A percentile compares a stretch with the other conserved stretches of the same genome.
These are phyloP conservation scores for Plasmopara halstedii DNA, from an alignment of 352 stramenopile genomes.

Conservation along the genomic window DNA sequence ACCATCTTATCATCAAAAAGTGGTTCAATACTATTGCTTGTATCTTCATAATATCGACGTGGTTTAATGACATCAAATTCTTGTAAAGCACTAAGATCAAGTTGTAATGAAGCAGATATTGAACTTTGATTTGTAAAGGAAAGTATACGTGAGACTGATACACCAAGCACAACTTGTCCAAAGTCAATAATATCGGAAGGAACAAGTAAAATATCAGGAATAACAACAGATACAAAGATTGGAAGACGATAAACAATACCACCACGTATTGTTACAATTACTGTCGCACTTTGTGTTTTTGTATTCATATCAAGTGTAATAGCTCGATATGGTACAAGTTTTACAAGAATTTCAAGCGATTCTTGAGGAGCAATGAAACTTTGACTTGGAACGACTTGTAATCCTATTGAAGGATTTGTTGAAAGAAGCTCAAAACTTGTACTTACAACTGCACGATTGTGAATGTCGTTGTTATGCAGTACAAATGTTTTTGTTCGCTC, in stretches of 20 bases:
- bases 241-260: slow-evolving; percentile 62
- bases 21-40: slow-evolving; percentile 72
- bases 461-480: slow-evolving; percentile 27
- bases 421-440: slow-evolving; percentile 45
- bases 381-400: slow-evolving; percentile 36
- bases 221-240: slow-evolving; percentile 50
- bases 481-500: slow-evolving; percentile 49
- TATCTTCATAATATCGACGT: slow-evolving; percentile 54
- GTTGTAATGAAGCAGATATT: slow-evolving; percentile 70
- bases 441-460: slow-evolving; percentile 39
- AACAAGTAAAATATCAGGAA: slow-evolving; percentile 71
- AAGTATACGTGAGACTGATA: slow-evolving; percentile 48
- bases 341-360: slow-evolving; percentile 40
- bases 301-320: slow-evolving; percentile 41
- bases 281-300: slow-evolving; percentile 22
- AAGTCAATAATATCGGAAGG: slow-evolving; percentile 50
- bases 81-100: slow-evolving; percentile 49
- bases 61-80: slow-evolving; percentile 69
- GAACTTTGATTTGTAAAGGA: slow-evolving; percentile 70
- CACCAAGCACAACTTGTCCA: slow-evolving; percentile 73
- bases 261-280: slow-evolving; percentile 43
- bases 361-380: slow-evolving; percentile 45
- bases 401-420: slow-evolving; percentile 23
- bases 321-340: slow-evolving; percentile 44
- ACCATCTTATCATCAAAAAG: slow-evolving; percentile 19